A percentile compares a stretch with the other conserved stretches of the same genome.
These are phyloP conservation scores for Schizosaccharomyces cryophilus DNA, from an alignment of 805 yeast species.

Conservation along the genomic window DNA sequence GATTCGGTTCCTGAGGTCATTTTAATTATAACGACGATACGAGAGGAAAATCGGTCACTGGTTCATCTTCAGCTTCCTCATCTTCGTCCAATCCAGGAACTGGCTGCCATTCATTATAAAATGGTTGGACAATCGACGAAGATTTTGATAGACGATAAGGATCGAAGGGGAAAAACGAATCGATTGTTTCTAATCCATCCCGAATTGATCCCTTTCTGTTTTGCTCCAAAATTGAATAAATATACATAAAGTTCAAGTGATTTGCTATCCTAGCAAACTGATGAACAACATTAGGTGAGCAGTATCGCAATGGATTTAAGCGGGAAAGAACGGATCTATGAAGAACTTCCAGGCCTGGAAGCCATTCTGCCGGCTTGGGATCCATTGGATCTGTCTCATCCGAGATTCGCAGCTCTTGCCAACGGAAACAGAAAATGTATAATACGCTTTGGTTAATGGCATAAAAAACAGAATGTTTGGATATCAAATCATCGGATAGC, in stretches of 20 bases:
- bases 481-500: slow-evolving; percentile 55
- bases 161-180: slow-evolving; percentile 85
- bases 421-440: slow-evolving; percentile 78
- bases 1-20: too few species aligned
- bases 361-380: slow-evolving; percentile 27
- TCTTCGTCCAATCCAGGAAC: slow-evolving; percentile 23
- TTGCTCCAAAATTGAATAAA: slow-evolving; percentile 76
- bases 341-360: slow-evolving; percentile 59
- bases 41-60: slow-evolving; percentile 16
- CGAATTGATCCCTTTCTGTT: slow-evolving; percentile 16
- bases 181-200: slow-evolving; percentile 26
- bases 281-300: slow-evolving; percentile 76
- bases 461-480: slow-evolving; percentile 63
- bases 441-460: slow-evolving; percentile 72
- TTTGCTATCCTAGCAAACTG: slow-evolving; percentile 85
- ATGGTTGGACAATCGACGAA: slow-evolving; percentile 26
- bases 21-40: neutral
- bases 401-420: slow-evolving; percentile 24
- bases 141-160: slow-evolving; percentile 51
- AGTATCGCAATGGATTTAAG: slow-evolving; percentile 76
- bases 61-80: slow-evolving; percentile 21
- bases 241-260: slow-evolving; percentile 65
- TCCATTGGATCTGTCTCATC: slow-evolving; percentile 13
- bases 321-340: slow-evolving; percentile 63
- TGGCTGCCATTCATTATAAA: slow-evolving; percentile 63